Conservation (phyloP, 371 early-diverging fungal species). For the Mucor piriformis region DNA sequence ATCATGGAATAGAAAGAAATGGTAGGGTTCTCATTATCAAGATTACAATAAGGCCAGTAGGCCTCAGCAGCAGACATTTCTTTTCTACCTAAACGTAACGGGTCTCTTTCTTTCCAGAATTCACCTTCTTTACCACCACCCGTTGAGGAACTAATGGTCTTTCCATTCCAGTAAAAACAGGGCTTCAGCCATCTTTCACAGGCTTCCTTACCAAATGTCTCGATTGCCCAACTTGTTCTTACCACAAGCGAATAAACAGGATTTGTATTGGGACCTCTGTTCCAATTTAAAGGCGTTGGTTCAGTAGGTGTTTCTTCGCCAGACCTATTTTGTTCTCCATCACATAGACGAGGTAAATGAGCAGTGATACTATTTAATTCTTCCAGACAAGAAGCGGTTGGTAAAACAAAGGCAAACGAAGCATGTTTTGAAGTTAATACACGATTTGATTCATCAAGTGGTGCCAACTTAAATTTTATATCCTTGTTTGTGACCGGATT, state of each 20-base stretch:
- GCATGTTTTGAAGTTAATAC: constrained; percentile 20
- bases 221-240: constrained; percentile 57
- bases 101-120: constrained; percentile 63
- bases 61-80: constrained; percentile 69
- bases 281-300: constrained; percentile 55
- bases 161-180: constrained; percentile 70
- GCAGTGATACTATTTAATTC: constrained; percentile 41
- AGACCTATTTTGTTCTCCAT: constrained; percentile 25
- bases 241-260: constrained; percentile 71
- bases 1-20: constrained; percentile 47
- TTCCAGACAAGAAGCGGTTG: constrained; percentile 48
- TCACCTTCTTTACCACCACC: constrained; percentile 49
- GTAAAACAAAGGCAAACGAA: constrained; percentile 54
- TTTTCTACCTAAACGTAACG: constrained; percentile 56
- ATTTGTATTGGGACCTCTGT: constrained; percentile 70
- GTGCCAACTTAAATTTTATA: constrained; percentile 12
- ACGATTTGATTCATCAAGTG: not conserved
- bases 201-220: constrained; percentile 47
- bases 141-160: constrained; percentile 31
- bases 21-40: constrained; percentile 11
- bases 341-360: constrained; percentile 55
- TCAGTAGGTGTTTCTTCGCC: constrained; percentile 9
- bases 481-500: constrained; percentile 9
- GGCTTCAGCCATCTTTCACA: constrained; percentile 58
- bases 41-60: constrained; percentile 42